Conservation (phyloP, 305 asterid genomes). For the Euphrasia arctica region DNA sequence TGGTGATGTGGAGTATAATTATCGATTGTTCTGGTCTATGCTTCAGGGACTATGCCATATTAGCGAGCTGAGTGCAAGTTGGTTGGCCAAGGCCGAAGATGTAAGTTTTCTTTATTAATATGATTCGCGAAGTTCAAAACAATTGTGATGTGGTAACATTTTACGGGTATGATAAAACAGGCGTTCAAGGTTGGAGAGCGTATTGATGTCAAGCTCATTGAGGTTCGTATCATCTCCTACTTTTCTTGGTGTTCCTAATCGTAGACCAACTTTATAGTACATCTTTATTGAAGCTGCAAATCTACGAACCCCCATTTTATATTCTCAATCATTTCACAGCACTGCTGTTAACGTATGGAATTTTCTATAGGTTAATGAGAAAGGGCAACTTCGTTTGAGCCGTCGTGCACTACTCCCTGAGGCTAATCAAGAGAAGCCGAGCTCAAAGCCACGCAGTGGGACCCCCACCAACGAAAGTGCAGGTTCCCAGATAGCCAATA, state of each 20-base stretch:
- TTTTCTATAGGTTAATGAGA: conserved; percentile 80
- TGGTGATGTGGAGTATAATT: conserved; percentile 10
- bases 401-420: conserved; percentile 92
- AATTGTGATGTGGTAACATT: conserved; percentile 24
- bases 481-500: conserved; percentile 31
- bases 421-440: conserved; percentile 45
- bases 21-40: conserved; percentile 20
- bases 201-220: conserved; percentile 93
- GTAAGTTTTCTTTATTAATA: conserved; percentile 44
- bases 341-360: conserved; percentile 8
- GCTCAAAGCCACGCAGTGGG: conserved; percentile 38
- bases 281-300: background rate
- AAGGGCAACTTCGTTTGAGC: conserved; percentile 94
- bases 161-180: conserved; percentile 36
- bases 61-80: conserved; percentile 85
- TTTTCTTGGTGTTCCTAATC: conserved; percentile 1
- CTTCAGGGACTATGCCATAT: conserved; percentile 92
- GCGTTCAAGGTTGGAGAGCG: conserved; percentile 91
- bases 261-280: background rate
- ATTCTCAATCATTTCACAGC: conserved; percentile 18
- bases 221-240: conserved; percentile 49
- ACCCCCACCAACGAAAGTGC: conserved; percentile 39
- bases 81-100: conserved; percentile 96
- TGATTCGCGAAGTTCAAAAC: conserved; percentile 17
- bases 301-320: conserved; percentile 1